These are phyloP conservation scores for Sugiyamaella grinbergsii DNA, from an alignment of 1,139 yeast genomes.

Conservation along the genomic window DNA sequence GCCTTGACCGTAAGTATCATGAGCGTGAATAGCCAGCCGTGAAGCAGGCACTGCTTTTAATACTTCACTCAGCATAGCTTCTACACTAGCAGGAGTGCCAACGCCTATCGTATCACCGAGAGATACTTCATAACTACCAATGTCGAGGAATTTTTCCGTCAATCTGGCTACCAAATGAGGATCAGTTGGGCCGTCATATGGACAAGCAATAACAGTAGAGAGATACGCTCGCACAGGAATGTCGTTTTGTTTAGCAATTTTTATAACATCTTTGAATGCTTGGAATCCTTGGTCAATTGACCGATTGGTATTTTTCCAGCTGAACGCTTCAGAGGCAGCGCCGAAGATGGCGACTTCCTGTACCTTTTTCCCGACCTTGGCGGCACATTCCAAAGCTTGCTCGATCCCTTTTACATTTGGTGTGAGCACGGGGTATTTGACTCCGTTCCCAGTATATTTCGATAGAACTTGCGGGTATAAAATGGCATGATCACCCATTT, in stretches of 20 bases:
- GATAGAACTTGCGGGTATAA: constrained; percentile 30
- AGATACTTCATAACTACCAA: constrained; percentile 45
- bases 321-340: constrained; percentile 43
- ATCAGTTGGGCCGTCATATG: constrained; percentile 43
- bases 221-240: constrained; percentile 41
- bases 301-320: constrained; percentile 41
- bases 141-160: constrained; percentile 36
- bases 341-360: constrained; percentile 43
- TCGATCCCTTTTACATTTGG: constrained; percentile 42
- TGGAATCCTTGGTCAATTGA: constrained; percentile 38
- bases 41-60: constrained; percentile 35
- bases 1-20: constrained; percentile 45
- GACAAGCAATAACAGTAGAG: constrained; percentile 44
- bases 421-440: constrained; percentile 39
- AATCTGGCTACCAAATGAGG: constrained; percentile 39
- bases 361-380: constrained; percentile 26
- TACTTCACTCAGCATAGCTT: constrained; percentile 36
- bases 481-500: constrained; percentile 38
- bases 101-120: constrained; percentile 45
- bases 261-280: constrained; percentile 36
- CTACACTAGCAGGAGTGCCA: constrained; percentile 41
- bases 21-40: constrained; percentile 43
- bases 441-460: constrained; percentile 32
- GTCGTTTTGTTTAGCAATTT: constrained; percentile 33
- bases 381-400: constrained; percentile 35